Evolutionary conservation across 2,329 filamentous ascomycete species (phyloP).

Genomic region (Aureobasidium sp.): DNA sequence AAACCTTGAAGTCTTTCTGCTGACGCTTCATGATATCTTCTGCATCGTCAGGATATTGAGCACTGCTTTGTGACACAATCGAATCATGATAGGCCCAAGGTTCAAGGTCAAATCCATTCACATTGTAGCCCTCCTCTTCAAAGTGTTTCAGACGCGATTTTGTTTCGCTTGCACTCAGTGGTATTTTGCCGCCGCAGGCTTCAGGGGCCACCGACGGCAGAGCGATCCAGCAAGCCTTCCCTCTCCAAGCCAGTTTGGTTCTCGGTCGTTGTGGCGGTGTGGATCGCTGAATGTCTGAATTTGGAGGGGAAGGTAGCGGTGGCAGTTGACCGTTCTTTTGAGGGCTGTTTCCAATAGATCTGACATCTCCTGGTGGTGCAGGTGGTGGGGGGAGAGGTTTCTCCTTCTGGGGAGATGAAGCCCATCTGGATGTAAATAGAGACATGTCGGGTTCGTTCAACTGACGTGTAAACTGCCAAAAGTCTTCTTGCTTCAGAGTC

Average conservation of each 20-base stretch:
- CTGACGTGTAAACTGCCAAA: constrained; percentile 33
- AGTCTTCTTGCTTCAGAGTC: constrained; percentile 45
- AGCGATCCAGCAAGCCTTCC: constrained; percentile 39
- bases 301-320: background rate
- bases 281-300: constrained; percentile 2
- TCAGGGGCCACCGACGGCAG: constrained; percentile 39
- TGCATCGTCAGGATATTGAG: constrained; percentile 58
- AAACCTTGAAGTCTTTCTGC: constrained; percentile 51
- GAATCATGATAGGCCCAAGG: constrained; percentile 21
- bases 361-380: background rate
- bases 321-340: background rate
- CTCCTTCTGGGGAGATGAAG: constrained; percentile 5
- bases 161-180: constrained; percentile 47
- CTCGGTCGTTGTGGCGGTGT: constrained; percentile 32
- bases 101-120: constrained; percentile 60
- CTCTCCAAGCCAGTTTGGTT: constrained; percentile 41
- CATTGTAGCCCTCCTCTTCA: constrained; percentile 63
- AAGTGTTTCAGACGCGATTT: constrained; percentile 58
- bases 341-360: background rate
- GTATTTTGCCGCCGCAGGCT: constrained; percentile 36
- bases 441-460: constrained; percentile 11
- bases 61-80: constrained; percentile 52
- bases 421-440: constrained; percentile 7
- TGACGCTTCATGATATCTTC: constrained; percentile 53
- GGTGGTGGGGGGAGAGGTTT: constrained; percentile 12